phyloP scores from a whole-genome alignment of 1,284 basidiomycete genomes.

The Ustilago sp. region DNA sequence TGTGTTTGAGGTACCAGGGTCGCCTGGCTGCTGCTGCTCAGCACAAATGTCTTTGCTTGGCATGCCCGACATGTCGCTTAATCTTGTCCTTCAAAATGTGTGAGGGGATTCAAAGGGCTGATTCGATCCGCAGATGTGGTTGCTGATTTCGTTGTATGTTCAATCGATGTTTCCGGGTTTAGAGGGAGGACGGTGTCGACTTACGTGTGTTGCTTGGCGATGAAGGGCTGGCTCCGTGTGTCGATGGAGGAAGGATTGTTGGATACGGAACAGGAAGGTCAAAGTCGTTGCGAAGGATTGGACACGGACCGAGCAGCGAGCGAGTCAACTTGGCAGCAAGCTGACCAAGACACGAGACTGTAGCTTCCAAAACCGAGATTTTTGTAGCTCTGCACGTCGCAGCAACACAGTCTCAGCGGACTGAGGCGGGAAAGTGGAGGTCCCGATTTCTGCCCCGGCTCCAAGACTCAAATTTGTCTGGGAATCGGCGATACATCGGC shows the following conservation, averaged over 20 bases:
- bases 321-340: conserved; percentile 3
- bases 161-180: no score
- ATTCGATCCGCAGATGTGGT: background rate
- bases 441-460: background rate
- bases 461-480: background rate
- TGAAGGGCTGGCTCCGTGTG: no score
- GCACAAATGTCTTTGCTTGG: conserved; percentile 32
- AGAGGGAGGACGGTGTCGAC: background rate
- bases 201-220: no score
- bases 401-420: background rate
- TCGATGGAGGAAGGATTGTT: no score
- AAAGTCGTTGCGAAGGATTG: background rate
- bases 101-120: background rate
- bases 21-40: conserved; percentile 49
- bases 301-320: background rate
- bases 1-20: conserved; percentile 2
- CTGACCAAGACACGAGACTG: conserved; percentile 19
- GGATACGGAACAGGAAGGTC: background rate
- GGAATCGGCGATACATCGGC: background rate
- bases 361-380: background rate
- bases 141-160: no score
- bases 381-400: background rate
- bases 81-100: background rate
- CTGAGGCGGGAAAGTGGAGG: background rate
- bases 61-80: conserved; percentile 32